These are phyloP conservation scores for Tarenaya hassleriana DNA, from an alignment of 345 rosid genomes.

Conservation along the genomic window DNA sequence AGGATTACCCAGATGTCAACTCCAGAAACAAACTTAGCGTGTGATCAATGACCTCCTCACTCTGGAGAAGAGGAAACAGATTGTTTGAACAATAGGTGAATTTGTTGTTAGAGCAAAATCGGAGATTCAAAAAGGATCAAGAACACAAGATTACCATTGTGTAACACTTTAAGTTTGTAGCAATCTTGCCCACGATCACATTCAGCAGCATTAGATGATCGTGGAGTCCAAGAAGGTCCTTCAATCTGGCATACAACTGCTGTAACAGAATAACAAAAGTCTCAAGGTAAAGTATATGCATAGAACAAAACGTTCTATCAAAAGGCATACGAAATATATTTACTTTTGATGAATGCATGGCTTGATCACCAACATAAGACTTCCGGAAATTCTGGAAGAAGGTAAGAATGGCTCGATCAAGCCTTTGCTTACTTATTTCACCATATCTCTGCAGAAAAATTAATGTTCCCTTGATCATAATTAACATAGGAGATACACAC, in stretches of 20 bases:
- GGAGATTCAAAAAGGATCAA: slow-evolving; percentile 10
- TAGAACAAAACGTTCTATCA: neutral
- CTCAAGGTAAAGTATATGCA: slow-evolving; percentile 29
- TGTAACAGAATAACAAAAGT: slow-evolving; percentile 45
- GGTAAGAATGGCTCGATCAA: slow-evolving; percentile 92
- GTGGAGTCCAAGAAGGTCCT: slow-evolving; percentile 89
- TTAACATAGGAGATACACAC: slow-evolving; percentile 11
- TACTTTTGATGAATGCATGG: slow-evolving; percentile 98
- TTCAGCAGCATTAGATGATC: slow-evolving; percentile 86
- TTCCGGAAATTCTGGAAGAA: slow-evolving; percentile 98
- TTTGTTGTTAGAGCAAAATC: slow-evolving; percentile 13
- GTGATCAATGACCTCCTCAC: slow-evolving; percentile 91
- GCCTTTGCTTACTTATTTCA: slow-evolving; percentile 89
- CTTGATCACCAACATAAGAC: slow-evolving; percentile 99
- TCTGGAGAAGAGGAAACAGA: slow-evolving; percentile 40
- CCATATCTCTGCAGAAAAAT: slow-evolving; percentile 67
- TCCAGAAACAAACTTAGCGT: slow-evolving; percentile 93
- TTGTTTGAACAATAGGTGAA: slow-evolving; percentile 15
- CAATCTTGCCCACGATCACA: slow-evolving; percentile 90
- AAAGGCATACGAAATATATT: slow-evolving; percentile 14
- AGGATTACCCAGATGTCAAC: slow-evolving; percentile 83
- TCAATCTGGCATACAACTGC: slow-evolving; percentile 89
- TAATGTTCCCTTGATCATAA: slow-evolving; percentile 12
- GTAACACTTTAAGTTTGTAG: slow-evolving; percentile 89
- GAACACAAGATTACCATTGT: slow-evolving; percentile 50